Base-by-base conservation (phyloP, 306 rosid species). In the Vigna radiata region DNA sequence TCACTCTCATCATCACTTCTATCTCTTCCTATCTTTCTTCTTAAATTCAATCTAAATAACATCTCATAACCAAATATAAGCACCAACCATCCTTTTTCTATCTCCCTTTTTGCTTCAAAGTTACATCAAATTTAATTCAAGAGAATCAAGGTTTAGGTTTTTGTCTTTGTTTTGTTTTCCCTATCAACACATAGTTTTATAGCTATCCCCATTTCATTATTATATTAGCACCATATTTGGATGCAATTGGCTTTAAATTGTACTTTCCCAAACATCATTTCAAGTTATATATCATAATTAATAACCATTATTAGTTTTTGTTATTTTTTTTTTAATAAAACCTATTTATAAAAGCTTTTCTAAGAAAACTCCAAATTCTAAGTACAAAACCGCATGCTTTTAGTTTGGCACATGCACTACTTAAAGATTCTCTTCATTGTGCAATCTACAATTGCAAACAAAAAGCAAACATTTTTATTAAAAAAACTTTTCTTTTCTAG, bases 381-480 rank as follows among this genome's bases (percentile, higher is more conserved):
- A 29, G 19, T 60, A 29, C 7, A 6, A 2, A 59, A 46, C 6
- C 10, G 0, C 47, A n/a, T 36, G 21, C 37, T 62, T 62, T 63
- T 19, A 49, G 52, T 49, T 33, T 50, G 52, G 66, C 16, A 15
- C 64, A 65, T 50, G 25, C 10, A 25, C 25, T 61, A 48, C 37
- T 33, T 33, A 21, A 8, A 71, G 56, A 50, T 37, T 49, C 41
- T 47, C 77, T 50, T 61, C 73, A 6, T 36, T 6, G 64, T 39
- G 58, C 47, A 23, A 79, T 36, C 41, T 54, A 52, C 74, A 23
- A 52, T 77, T 52, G 47, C 21, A 58, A 15, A n/a, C 8, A 52
- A 39, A 65, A 68, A 55, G 6, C 5, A 37, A 55, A 19, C 0
- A 14, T 39, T 5, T 1, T 29, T 39, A 8, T 39, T 1, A 7